Conservation (phyloP, 768 basidiomycete genomes). For the Porpolomopsis calyptriformis region DNA sequence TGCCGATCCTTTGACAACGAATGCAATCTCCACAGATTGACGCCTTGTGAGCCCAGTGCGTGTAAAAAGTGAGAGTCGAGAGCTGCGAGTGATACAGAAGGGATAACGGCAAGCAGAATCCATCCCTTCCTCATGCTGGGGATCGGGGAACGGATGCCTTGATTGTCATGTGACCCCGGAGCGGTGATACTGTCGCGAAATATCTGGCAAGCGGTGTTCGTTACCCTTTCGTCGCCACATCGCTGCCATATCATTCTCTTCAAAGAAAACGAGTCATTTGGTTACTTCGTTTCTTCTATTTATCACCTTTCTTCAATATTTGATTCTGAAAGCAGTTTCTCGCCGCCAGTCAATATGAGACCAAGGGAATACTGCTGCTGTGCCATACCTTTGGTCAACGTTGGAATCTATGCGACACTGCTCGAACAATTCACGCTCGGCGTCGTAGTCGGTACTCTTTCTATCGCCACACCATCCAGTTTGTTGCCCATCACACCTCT, state of each 20-base stretch:
- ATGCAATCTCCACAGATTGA: slow-evolving; percentile 56
- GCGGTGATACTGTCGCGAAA: no score
- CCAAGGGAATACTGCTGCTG: slow-evolving; percentile 86
- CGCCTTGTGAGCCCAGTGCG: slow-evolving; percentile 42
- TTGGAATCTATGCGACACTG: slow-evolving; percentile 77
- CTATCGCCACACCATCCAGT: slow-evolving; percentile 75
- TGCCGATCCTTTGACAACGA: slow-evolving; percentile 11
- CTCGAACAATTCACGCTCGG: slow-evolving; percentile 65
- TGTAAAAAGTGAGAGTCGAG: slow-evolving; percentile 13
- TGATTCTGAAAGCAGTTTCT: no score
- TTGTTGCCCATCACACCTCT: slow-evolving; percentile 22
- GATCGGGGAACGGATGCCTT: no score
- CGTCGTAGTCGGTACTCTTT: slow-evolving; percentile 58
- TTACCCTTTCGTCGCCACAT: no score
- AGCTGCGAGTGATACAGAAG: background rate
- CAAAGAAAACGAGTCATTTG: no score
- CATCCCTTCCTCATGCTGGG: background rate
- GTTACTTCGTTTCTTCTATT: no score
- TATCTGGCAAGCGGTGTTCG: background rate
- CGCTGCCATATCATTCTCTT: no score
- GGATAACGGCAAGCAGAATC: background rate
- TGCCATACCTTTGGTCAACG: slow-evolving; percentile 83
- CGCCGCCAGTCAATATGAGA: slow-evolving; percentile 62
- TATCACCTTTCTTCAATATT: no score
- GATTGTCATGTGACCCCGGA: no score